Evolutionary conservation across 2,329 filamentous ascomycete species (phyloP).

Genomic region (Nemania sp.): DNA sequence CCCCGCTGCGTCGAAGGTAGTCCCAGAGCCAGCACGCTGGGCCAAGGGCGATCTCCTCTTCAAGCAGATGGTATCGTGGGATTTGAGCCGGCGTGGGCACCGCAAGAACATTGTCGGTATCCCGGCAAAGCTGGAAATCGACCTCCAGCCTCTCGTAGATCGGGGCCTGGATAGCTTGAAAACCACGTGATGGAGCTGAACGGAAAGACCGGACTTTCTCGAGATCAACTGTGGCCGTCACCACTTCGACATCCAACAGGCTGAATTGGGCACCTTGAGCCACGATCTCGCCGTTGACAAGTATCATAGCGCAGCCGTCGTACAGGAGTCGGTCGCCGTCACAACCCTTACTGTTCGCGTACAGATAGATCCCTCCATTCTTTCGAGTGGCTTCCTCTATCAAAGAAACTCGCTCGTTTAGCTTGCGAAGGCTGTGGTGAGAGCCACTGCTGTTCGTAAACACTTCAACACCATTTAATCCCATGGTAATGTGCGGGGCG

Average conservation of each 20-base stretch:
- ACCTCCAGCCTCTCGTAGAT: too few relatives aligned
- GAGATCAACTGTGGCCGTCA: constrained; percentile 9
- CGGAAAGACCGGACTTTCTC: constrained; percentile 5
- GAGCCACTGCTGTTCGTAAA: constrained; percentile 67
- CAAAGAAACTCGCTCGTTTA: constrained; percentile 64
- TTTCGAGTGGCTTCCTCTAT: constrained; percentile 66
- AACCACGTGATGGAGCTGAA: neutral
- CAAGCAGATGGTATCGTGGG: too few relatives aligned
- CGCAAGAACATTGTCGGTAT: too few relatives aligned
- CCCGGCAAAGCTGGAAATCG: too few relatives aligned
- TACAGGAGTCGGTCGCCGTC: neutral
- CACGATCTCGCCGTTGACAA: constrained; percentile 4
- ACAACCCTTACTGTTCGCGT: constrained; percentile 52
- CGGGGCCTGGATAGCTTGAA: too few relatives aligned
- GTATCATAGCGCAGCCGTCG: constrained; percentile 11
- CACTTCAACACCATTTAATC: constrained; percentile 5
- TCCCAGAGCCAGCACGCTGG: too few relatives aligned
- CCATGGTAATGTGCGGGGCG: neutral
- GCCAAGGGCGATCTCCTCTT: too few relatives aligned
- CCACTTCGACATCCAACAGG: constrained; percentile 8
- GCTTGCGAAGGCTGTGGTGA: constrained; percentile 65
- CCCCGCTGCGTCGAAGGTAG: too few relatives aligned
- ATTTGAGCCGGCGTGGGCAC: too few relatives aligned
- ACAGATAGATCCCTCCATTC: constrained; percentile 50
- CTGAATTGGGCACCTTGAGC: constrained; percentile 12